Conservation (phyloP, 2,329 filamentous ascomycete genomes). For the Fusarium humuli region DNA sequence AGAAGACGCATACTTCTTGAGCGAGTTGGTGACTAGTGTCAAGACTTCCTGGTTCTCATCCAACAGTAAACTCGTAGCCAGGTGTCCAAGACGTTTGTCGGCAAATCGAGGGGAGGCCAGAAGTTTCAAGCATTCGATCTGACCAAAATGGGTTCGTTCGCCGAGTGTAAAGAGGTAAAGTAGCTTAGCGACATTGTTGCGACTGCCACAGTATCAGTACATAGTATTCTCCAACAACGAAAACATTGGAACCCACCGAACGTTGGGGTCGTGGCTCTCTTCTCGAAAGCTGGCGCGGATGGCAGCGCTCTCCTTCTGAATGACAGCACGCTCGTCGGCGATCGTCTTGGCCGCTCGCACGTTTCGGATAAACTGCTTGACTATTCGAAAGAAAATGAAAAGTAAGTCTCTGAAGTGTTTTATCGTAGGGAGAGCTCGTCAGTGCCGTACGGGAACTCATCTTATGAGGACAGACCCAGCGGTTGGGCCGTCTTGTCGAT, state of each 20-base stretch:
- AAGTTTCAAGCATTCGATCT: slow-evolving; percentile 98
- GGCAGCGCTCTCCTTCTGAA: slow-evolving; percentile 98
- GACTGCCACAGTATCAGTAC: slow-evolving; percentile 63
- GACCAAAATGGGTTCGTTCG: slow-evolving; percentile 97
- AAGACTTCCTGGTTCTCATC: slow-evolving; percentile 99
- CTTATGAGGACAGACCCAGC: slow-evolving; percentile 50
- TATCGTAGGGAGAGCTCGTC: slow-evolving; percentile 10
- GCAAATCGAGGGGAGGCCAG: slow-evolving; percentile 96
- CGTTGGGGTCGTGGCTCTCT: slow-evolving; percentile 90
- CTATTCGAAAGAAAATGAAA: slow-evolving; percentile 59
- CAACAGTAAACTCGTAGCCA: slow-evolving; percentile 94
- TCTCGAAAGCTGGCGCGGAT: slow-evolving; percentile 98
- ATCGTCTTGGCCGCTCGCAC: slow-evolving; percentile 99
- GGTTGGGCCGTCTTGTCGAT: slow-evolving; percentile 48
- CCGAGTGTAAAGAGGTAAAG: slow-evolving; percentile 98
- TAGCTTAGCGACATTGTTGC: slow-evolving; percentile 98
- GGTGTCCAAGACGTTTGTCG: slow-evolving; percentile 94
- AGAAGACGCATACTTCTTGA: slow-evolving; percentile 81
- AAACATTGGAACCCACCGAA: slow-evolving; percentile 73
- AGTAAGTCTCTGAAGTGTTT: slow-evolving; percentile 28
- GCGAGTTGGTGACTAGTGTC: slow-evolving; percentile 95
- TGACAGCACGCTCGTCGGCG: slow-evolving; percentile 96
- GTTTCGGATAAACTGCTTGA: slow-evolving; percentile 99
- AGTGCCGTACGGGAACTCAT: slow-evolving; percentile 56
- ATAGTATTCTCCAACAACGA: neutral